Evolutionary conservation across 1,284 basidiomycete species (phyloP).

Genomic region (Rhodofomes roseus): DNA sequence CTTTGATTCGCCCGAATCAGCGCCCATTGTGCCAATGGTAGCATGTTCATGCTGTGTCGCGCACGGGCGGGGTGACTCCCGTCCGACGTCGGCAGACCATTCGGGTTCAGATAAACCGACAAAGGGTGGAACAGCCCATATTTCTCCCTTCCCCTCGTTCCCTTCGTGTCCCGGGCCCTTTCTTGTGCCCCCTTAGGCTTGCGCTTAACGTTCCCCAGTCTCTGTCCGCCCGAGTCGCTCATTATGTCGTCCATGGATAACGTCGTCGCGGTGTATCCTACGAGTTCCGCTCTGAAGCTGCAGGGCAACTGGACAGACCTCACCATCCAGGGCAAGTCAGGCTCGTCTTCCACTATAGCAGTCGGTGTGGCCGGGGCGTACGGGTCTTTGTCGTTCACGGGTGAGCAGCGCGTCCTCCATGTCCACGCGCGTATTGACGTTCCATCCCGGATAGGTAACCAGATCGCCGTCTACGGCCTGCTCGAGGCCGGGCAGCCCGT

Average conservation of each 20-base stretch:
- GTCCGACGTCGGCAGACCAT: background rate
- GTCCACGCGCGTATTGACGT: background rate
- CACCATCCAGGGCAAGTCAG: background rate
- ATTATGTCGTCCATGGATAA: background rate
- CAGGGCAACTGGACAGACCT: background rate
- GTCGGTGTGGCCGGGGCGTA: background rate
- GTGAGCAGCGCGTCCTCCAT: background rate
- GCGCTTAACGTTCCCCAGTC: background rate
- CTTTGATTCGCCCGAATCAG: background rate
- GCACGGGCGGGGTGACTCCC: background rate
- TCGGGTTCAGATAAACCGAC: background rate
- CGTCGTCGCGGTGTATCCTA: background rate
- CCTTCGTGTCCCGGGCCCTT: background rate
- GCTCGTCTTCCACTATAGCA: background rate
- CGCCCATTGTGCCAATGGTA: background rate
- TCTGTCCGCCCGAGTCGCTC: background rate
- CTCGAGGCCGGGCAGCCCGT: background rate
- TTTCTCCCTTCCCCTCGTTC: background rate
- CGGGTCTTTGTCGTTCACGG: background rate
- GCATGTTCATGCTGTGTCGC: background rate
- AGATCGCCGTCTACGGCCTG: constrained; percentile 2
- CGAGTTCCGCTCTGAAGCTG: background rate
- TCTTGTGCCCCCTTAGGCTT: background rate
- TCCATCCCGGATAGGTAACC: background rate
- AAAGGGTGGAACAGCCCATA: too few relatives aligned